Base-by-base conservation (phyloP, 2,329 filamentous ascomycete species). In the Raffaelea albimanens region DNA sequence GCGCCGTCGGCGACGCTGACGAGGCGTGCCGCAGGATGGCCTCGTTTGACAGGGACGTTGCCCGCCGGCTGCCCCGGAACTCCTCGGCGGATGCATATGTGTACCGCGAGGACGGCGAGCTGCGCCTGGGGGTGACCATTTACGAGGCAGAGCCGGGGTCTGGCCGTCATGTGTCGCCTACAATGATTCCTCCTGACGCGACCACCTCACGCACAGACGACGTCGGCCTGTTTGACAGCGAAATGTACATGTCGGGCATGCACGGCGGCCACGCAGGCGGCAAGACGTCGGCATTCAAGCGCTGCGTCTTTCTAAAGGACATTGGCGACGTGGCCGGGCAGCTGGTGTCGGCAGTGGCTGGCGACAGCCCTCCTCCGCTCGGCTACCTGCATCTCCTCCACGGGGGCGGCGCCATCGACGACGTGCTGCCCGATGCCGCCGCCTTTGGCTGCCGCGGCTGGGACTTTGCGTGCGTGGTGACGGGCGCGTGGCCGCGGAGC, bases 331-430 rank as follows among this genome's bases (percentile, higher is more conserved):
- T 59, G 2, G 36, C 76, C 1, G 55, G 59, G 21, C 42, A 62
- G 1, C 60, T 83, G 40, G 47, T 71, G 14, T 48, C 55, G 2
- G 74, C 77, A 5, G 18, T 82, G 4, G 49, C 68, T 40, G 61
- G 51, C 50, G 9, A 5, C 9, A 68, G 73, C 39, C 76, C 78
- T 2, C 67, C 74, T 0, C 62, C 68, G 36, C 57, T 76, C 14
- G 82, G 76, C 59, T 83, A 83, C 62, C 60, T 83, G 43, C 78
- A 83, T 67, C 56, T 84, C 4, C 61, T 83, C 9, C 79, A 82
- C 38, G 78, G 78, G 18, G 76, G 77, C 7, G 74, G 71, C 52
- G 71, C 70, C 0, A 58, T 78, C 39, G 9, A 16, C 34, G n/a
- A 54, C 40, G 64, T 79, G 22, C 53, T 73, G 16, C 55, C 61